phyloP scores from a whole-genome alignment of 2,329 filamentous ascomycete species.

The Ophioceras dolichostomum region DNA sequence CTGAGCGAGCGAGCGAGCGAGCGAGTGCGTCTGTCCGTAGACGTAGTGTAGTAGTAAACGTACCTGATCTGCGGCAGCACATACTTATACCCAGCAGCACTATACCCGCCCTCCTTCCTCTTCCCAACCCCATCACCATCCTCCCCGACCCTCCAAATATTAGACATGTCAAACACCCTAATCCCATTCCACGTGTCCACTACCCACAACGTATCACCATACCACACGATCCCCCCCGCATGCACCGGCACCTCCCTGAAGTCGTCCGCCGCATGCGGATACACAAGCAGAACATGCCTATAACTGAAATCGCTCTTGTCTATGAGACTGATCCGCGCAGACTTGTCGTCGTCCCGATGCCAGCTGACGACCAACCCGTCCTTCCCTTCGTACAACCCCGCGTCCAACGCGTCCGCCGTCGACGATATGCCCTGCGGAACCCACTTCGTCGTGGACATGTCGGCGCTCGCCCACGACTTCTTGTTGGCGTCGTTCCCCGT shows the following conservation, averaged over 20 bases:
- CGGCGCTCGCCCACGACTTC: too few species aligned
- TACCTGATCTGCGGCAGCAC: slow-evolving; percentile 21
- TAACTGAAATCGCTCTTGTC: slow-evolving; percentile 16
- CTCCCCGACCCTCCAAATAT: slow-evolving; percentile 21
- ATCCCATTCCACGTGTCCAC: slow-evolving; percentile 21
- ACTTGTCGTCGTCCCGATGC: slow-evolving; percentile 16
- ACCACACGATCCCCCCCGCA: slow-evolving; percentile 23
- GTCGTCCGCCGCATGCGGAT: slow-evolving; percentile 19
- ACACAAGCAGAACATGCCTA: slow-evolving; percentile 20
- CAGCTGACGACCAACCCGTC: slow-evolving; percentile 22
- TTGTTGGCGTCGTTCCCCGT: too few species aligned
- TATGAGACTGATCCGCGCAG: slow-evolving; percentile 18
- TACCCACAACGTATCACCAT: slow-evolving; percentile 20
- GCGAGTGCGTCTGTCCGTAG: too few species aligned
- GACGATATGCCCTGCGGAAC: too few species aligned
- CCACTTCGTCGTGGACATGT: too few species aligned
- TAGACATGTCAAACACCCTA: slow-evolving; percentile 21
- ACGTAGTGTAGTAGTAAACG: slow-evolving; percentile 4
- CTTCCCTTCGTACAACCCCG: too few species aligned
- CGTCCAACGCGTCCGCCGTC: too few species aligned
- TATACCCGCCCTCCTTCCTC: slow-evolving; percentile 13
- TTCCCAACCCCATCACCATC: slow-evolving; percentile 19
- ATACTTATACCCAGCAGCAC: slow-evolving; percentile 19
- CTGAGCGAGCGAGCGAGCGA: too few species aligned
- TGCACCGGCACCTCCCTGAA: slow-evolving; percentile 19